Conservation (phyloP, 345 rosid species). For the Lepidium didymum region DNA sequence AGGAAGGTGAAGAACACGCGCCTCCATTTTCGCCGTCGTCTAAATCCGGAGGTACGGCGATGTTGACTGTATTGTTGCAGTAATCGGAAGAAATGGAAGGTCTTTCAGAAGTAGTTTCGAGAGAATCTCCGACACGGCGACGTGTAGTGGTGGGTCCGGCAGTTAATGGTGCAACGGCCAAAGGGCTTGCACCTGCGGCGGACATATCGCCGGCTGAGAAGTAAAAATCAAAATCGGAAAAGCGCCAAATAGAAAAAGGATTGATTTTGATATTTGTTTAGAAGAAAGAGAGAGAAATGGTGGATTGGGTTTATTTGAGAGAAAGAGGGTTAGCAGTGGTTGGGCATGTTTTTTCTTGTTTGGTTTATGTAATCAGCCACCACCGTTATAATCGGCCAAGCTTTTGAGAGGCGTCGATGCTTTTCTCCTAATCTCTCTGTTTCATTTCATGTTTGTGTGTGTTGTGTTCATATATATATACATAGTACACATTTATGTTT, state of each 20-base stretch:
- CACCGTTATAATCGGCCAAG: conserved; percentile 28
- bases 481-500: background rate
- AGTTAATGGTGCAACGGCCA: conserved; percentile 45
- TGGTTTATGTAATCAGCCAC: conserved; percentile 10
- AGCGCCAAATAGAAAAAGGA: conserved; percentile 8
- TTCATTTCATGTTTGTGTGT: background rate
- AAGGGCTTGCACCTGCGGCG: conserved; percentile 42
- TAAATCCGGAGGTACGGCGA: conserved; percentile 18
- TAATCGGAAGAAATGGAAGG: conserved; percentile 30
- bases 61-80: conserved; percentile 18
- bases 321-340: conserved; percentile 22
- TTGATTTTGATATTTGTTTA: background rate
- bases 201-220: conserved; percentile 39
- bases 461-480: background rate
- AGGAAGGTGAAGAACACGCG: conserved; percentile 27
- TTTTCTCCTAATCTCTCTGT: background rate
- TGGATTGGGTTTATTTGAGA: background rate
- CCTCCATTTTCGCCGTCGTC: conserved; percentile 15
- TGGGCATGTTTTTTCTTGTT: conserved; percentile 10
- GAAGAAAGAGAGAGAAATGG: background rate
- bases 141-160: conserved; percentile 53
- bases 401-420: conserved; percentile 24
- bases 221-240: background rate
- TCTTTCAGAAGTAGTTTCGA: conserved; percentile 28
- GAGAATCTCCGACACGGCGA: conserved; percentile 54